These are phyloP conservation scores for Aaosphaeria arxii DNA, from an alignment of 2,329 filamentous ascomycete species.

Conservation along the genomic window DNA sequence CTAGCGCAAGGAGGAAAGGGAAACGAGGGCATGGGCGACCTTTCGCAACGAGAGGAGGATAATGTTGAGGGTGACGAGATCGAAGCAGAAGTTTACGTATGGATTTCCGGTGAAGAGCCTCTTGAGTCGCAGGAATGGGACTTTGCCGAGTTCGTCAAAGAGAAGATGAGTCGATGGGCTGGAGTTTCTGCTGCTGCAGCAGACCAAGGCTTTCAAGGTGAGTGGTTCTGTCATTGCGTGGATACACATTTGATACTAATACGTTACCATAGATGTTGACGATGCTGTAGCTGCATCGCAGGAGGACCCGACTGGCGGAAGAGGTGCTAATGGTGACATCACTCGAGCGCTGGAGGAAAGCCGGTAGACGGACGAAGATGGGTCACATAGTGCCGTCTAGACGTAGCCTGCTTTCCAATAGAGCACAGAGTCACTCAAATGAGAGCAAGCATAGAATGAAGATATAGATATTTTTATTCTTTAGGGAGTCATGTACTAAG, in stretches of 20 bases:
- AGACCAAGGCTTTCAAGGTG: slow-evolving; percentile 47
- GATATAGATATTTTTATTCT: too few species aligned
- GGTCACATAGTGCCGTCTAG: slow-evolving; percentile 11
- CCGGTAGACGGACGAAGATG: slow-evolving; percentile 9
- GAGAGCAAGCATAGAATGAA: too few species aligned
- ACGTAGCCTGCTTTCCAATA: too few species aligned
- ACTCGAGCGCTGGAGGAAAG: slow-evolving; percentile 31
- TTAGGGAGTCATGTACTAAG: too few species aligned
- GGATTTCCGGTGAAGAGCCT: slow-evolving; percentile 40
- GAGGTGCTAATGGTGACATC: slow-evolving; percentile 42
- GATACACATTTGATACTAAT: background rate
- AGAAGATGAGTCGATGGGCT: slow-evolving; percentile 66
- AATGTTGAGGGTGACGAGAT: slow-evolving; percentile 37
- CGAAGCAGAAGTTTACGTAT: slow-evolving; percentile 51
- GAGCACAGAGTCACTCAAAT: too few species aligned
- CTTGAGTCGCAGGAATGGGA: slow-evolving; percentile 83
- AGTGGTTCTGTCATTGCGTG: slow-evolving; percentile 8
- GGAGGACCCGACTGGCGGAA: slow-evolving; percentile 45
- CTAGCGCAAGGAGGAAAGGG: slow-evolving; percentile 19
- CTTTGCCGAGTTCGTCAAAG: slow-evolving; percentile 74
- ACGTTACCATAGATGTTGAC: slow-evolving; percentile 40
- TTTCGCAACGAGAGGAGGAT: slow-evolving; percentile 20
- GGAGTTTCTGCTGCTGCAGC: slow-evolving; percentile 40
- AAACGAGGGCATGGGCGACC: slow-evolving; percentile 20
- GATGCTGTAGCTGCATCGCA: slow-evolving; percentile 36